phyloP scores from a whole-genome alignment of 2,329 filamentous ascomycete genomes.

The Cladosporium austrohemisphaericum region DNA sequence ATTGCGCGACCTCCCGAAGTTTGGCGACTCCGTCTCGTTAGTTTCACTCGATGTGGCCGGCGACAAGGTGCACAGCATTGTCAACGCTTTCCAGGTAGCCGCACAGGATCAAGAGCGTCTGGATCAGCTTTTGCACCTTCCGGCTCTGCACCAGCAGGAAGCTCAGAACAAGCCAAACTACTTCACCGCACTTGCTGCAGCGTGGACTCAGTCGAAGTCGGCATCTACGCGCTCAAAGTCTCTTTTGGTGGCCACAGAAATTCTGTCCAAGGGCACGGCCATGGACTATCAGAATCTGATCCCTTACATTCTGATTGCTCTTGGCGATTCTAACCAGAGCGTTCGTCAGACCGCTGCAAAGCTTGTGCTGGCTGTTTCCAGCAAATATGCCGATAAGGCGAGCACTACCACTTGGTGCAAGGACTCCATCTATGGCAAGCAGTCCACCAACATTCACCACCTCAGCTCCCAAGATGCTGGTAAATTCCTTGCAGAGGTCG shows the following conservation, averaged over 20 bases:
- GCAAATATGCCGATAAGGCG: conserved; percentile 21
- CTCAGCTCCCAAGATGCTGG: conserved; percentile 56
- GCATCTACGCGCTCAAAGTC: background rate
- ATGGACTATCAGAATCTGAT: conserved; percentile 69
- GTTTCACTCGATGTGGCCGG: background rate
- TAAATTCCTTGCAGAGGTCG: conserved; percentile 60
- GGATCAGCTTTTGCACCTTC: conserved; percentile 15
- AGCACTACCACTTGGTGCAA: conserved; percentile 50
- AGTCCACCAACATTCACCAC: conserved; percentile 45
- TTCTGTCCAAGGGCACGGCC: background rate
- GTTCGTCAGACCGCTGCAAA: conserved; percentile 39
- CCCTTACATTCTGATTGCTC: conserved; percentile 72
- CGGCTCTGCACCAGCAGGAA: conserved; percentile 17
- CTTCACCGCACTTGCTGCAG: conserved; percentile 21
- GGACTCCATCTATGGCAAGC: conserved; percentile 60
- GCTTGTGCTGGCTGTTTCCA: background rate
- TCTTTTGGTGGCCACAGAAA: background rate
- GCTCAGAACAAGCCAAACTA: conserved; percentile 16
- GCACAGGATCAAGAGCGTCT: conserved; percentile 21
- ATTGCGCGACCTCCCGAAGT: conserved; percentile 1
- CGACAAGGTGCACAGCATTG: background rate
- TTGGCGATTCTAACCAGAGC: conserved; percentile 53
- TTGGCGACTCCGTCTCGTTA: background rate
- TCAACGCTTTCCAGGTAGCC: conserved; percentile 10
- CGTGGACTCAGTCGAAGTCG: conserved; percentile 20